Percentiles rank a stretch among this genome's conserved stretches.
Evolutionary conservation across 2,329 filamentous ascomycete genomes (phyloP).

Genomic region (Corynespora cassiicola): DNA sequence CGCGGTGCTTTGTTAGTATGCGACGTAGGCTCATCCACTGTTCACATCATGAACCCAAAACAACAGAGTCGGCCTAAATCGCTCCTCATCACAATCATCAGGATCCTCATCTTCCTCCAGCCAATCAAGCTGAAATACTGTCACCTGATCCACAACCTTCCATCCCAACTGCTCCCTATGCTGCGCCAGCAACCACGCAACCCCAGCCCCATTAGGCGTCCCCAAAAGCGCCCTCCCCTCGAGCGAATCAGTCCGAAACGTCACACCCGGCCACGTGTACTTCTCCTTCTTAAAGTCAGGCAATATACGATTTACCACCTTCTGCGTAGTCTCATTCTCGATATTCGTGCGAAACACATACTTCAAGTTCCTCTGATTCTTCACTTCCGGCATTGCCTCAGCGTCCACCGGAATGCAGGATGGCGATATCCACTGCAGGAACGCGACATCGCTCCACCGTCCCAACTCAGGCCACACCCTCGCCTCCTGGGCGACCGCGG

Average conservation of each 20-base stretch:
- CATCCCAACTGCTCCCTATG: conserved; percentile 9
- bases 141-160: conserved; percentile 12
- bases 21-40: no score
- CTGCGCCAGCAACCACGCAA: conserved; percentile 11
- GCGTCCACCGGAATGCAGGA: no score
- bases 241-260: conserved; percentile 6
- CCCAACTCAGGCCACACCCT: conserved; percentile 4
- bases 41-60: no score
- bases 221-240: conserved; percentile 12
- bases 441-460: conserved; percentile 10
- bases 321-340: not conserved
- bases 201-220: conserved; percentile 15
- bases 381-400: no score
- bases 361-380: no score
- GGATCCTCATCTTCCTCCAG: no score
- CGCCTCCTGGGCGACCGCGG: no score
- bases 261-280: conserved; percentile 13
- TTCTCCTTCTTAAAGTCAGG: not conserved
- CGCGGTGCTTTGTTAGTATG: no score
- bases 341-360: conserved; percentile 4
- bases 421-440: conserved; percentile 7
- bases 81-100: no score
- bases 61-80: no score
- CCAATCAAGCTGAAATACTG: conserved; percentile 10
- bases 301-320: not conserved